These are phyloP conservation scores for Colletotrichum sansevieriae DNA, from an alignment of 2,329 filamentous ascomycete species.

Conservation along the genomic window DNA sequence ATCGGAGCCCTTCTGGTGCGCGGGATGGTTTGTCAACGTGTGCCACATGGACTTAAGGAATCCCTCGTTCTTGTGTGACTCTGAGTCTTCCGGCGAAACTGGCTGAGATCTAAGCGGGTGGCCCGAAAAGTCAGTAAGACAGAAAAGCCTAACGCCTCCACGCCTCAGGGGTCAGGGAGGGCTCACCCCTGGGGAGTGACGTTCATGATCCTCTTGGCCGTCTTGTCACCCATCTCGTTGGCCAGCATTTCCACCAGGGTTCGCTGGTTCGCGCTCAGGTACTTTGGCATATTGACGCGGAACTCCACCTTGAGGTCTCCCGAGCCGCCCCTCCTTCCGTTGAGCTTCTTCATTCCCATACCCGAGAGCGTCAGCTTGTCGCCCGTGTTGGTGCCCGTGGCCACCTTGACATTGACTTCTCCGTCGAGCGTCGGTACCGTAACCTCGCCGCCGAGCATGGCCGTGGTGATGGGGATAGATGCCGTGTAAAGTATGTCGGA, in stretches of 20 bases:
- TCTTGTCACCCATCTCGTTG: slow-evolving; percentile 95
- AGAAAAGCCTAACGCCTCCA: not conserved
- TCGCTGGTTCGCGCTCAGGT: slow-evolving; percentile 89
- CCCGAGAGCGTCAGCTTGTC: slow-evolving; percentile 90
- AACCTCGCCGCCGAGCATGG: slow-evolving; percentile 90
- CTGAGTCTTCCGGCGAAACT: slow-evolving; percentile 48
- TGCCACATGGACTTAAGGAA: slow-evolving; percentile 97
- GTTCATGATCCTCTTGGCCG: slow-evolving; percentile 93
- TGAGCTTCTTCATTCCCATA: slow-evolving; percentile 93
- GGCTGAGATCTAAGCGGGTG: slow-evolving; percentile 26
- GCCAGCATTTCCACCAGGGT: slow-evolving; percentile 96
- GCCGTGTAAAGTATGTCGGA: slow-evolving; percentile 95
- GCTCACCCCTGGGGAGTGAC: slow-evolving; percentile 69
- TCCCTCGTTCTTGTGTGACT: slow-evolving; percentile 82
- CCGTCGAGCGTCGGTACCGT: slow-evolving; percentile 91
- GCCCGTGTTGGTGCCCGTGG: slow-evolving; percentile 91
- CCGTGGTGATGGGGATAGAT: slow-evolving; percentile 90
- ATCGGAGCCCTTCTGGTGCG: slow-evolving; percentile 59
- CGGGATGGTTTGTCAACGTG: slow-evolving; percentile 83
- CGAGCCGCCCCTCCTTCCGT: slow-evolving; percentile 72
- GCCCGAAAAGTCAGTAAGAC: slow-evolving; percentile 20
- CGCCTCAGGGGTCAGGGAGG: not conserved
- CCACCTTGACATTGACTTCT: slow-evolving; percentile 89
- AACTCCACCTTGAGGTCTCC: slow-evolving; percentile 96
- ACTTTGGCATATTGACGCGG: slow-evolving; percentile 95